Percentiles rank a stretch among this genome's conserved stretches.
These are phyloP conservation scores for Fusarium anguioides DNA, from an alignment of 2,329 filamentous ascomycete species.

Conservation along the genomic window DNA sequence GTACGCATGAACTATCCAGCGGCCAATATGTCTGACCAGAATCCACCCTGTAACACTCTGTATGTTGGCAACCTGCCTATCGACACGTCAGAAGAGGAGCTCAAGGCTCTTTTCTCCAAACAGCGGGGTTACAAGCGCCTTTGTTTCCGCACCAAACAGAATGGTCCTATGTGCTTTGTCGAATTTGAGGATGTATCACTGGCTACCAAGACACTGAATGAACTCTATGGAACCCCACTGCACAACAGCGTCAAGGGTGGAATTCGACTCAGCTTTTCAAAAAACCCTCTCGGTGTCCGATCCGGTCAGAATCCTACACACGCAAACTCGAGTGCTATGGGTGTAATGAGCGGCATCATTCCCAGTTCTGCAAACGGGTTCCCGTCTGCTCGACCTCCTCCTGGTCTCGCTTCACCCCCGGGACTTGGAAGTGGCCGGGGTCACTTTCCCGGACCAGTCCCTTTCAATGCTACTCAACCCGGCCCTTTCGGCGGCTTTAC, in stretches of 20 bases:
- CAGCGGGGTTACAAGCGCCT: constrained; percentile 95
- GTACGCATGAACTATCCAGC: constrained; percentile 79
- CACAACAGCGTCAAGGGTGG: constrained; percentile 95
- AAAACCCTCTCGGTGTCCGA: constrained; percentile 94
- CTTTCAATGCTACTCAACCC: constrained; percentile 33
- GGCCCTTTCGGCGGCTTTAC: constrained; percentile 32
- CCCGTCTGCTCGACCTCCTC: constrained; percentile 80
- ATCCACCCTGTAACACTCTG: constrained; percentile 96
- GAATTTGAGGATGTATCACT: constrained; percentile 96
- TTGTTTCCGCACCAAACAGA: constrained; percentile 93
- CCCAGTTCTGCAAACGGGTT: constrained; percentile 66
- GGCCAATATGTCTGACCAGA: constrained; percentile 94
- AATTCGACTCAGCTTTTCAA: constrained; percentile 95
- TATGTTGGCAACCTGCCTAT: constrained; percentile 97
- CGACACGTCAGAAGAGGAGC: constrained; percentile 92
- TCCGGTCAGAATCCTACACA: constrained; percentile 73
- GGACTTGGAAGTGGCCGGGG: constrained; percentile 63
- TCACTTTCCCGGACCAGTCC: constrained; percentile 39
- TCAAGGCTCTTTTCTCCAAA: constrained; percentile 93
- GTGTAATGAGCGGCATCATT: constrained; percentile 69
- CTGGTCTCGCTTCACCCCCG: constrained; percentile 80
- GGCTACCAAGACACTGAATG: constrained; percentile 89
- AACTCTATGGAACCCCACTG: constrained; percentile 86
- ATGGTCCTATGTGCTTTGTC: constrained; percentile 98
- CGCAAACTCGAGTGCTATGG: constrained; percentile 54